A percentile compares a stretch with the other conserved stretches of the same genome.
These are phyloP conservation scores for Pyrrhoderma noxium DNA, from an alignment of 1,284 basidiomycete species.

Conservation along the genomic window DNA sequence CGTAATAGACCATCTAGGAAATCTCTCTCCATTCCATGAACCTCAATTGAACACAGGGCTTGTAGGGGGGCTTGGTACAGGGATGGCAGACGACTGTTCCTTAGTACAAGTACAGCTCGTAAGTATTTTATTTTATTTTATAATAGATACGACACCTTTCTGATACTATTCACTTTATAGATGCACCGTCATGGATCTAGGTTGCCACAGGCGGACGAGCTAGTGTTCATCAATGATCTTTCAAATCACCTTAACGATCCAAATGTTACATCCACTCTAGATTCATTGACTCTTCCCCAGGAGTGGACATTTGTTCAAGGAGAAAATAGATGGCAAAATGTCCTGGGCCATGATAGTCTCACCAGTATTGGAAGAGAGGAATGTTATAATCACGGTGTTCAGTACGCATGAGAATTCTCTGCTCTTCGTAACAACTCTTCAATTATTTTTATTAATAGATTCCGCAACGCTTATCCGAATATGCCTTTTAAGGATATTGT, in stretches of 20 bases:
- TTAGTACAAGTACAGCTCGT: constrained; percentile 39
- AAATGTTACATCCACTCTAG: constrained; percentile 25
- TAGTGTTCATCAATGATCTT: constrained; percentile 31
- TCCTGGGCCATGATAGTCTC: constrained; percentile 34
- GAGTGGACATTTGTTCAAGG: constrained; percentile 35
- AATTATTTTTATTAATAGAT: constrained; percentile 19
- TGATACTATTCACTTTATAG: constrained; percentile 19
- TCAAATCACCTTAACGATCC: constrained; percentile 29
- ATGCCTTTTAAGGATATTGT: constrained; percentile 31
- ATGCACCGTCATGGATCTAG: constrained; percentile 39
- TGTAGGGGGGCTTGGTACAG: constrained; percentile 24
- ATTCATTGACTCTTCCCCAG: constrained; percentile 26
- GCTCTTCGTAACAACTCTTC: neutral
- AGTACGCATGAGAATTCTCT: constrained; percentile 23
- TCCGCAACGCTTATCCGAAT: constrained; percentile 33
- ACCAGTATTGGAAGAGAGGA: constrained; percentile 34
- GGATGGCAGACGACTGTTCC: constrained; percentile 36
- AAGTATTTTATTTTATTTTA: constrained; percentile 15
- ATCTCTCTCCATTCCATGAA: constrained; percentile 32
- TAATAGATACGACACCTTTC: neutral
- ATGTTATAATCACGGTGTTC: constrained; percentile 39
- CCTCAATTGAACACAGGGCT: constrained; percentile 23
- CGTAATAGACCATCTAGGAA: constrained; percentile 26
- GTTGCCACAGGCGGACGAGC: constrained; percentile 28
- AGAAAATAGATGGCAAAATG: constrained; percentile 29